Percentiles rank a stretch among this genome's conserved stretches.
phyloP scores from a whole-genome alignment of 352 stramenopile species.

The Phytophthora multivora region DNA sequence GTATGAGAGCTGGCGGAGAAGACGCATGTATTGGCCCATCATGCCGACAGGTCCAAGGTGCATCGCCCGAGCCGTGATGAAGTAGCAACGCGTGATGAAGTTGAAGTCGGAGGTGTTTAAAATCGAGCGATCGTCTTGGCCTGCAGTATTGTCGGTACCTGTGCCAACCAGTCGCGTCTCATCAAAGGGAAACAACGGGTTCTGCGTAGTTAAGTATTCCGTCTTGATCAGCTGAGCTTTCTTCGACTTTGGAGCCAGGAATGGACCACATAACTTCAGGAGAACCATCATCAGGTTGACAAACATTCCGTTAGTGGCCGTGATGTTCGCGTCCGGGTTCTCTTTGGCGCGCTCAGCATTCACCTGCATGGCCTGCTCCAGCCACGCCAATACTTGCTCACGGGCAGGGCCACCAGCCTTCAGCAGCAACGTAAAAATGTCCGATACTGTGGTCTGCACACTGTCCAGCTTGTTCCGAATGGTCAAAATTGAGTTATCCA shows the following conservation, averaged over 20 bases:
- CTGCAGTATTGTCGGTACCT: slow-evolving; percentile 8
- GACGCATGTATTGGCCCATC: slow-evolving; percentile 82
- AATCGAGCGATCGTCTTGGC: slow-evolving; percentile 32
- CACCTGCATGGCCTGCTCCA: slow-evolving; percentile 76
- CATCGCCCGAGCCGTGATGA: slow-evolving; percentile 91
- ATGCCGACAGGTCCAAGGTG: slow-evolving; percentile 91
- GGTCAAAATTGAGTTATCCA: slow-evolving; percentile 71
- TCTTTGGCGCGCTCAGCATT: slow-evolving; percentile 83
- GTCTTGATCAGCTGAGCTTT: slow-evolving; percentile 79
- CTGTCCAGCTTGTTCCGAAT: slow-evolving; percentile 74
- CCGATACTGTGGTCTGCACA: slow-evolving; percentile 59
- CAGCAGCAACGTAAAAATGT: slow-evolving; percentile 73
- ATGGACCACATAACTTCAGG: slow-evolving; percentile 80
- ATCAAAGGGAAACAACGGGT: slow-evolving; percentile 67
- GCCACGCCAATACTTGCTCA: slow-evolving; percentile 70
- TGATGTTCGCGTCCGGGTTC: slow-evolving; percentile 72
- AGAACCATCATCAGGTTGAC: slow-evolving; percentile 83
- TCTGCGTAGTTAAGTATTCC: slow-evolving; percentile 54
- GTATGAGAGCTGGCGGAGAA: slow-evolving; percentile 92
- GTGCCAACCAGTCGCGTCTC: slow-evolving; percentile 56
- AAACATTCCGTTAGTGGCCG: slow-evolving; percentile 75
- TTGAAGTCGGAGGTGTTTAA: slow-evolving; percentile 78
- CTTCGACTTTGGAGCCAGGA: slow-evolving; percentile 77
- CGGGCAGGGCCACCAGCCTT: slow-evolving; percentile 62
- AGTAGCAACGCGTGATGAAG: slow-evolving; percentile 98